Evolutionary conservation across 768 basidiomycete species (phyloP), one percentile per base, ranked within the genome.

Genomic region (Phanerodontia chrysosporium): DNA sequence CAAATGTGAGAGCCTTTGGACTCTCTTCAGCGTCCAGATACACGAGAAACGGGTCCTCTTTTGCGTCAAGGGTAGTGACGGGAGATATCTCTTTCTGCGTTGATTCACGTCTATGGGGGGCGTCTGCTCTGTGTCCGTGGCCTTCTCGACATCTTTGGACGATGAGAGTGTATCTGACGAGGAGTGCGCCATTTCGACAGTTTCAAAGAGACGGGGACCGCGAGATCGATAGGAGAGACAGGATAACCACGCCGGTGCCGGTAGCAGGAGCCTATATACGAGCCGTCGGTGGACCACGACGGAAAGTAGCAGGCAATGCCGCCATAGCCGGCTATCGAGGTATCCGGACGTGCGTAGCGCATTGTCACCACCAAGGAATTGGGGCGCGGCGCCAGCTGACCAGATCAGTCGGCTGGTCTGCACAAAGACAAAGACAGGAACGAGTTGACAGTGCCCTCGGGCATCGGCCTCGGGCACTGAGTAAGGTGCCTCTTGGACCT

Each of bases 11-110:
- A 13, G 53, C 53, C 55, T 68, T 67, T 1, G 68, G 69, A 55
- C 67, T 64, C 45, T 70, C 69, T n/a, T 62, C 64, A 1, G 63
- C 62, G 13, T 60, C 65, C 21, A 72, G 64, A 36, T 36, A 24
- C 13, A 53, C 52, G 13, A 53, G 52, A 22, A 25, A 53, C 9
- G 52, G 36, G 36, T 53, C 52, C 22, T 53, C 52, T n/a, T 25
- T 16, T n/a, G 35, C 10, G 10, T 14, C 39, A 5, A 32, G 49
- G 35, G n/a, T 14, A 5, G n/a, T 21, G 1, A 13, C 10, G 16
- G 52, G 35, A 5, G 22, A 28, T 2, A 21, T 25, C 30, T 51
- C 27, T 21, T 51, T 51, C 35, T 39, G 30, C 42, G 35, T 16
- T 36, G 30, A 22, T 39, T 36, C 12, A 27, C 8, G 22, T 36